These are phyloP conservation scores for Conticribra guillardii DNA, from an alignment of 108 stramenopile genomes.

Conservation along the genomic window DNA sequence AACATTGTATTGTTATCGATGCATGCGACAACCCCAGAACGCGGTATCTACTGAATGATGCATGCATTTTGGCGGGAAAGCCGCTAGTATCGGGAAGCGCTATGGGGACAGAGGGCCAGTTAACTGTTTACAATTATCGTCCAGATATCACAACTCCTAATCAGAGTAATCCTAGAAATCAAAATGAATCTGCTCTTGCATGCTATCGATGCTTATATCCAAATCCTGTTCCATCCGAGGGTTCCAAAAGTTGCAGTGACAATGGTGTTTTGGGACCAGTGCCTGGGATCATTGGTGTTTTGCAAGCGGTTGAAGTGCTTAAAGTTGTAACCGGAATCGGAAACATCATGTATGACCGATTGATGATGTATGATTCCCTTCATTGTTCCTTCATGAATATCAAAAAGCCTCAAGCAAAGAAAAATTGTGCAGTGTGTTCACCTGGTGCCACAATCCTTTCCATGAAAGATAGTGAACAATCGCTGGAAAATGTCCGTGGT, in stretches of 20 bases:
- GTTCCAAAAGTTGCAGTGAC: conserved; percentile 80
- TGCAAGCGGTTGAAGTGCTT: conserved; percentile 91
- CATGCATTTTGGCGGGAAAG: conserved; percentile 83
- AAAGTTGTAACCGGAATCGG: conserved; percentile 88
- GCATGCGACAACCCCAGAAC: conserved; percentile 96
- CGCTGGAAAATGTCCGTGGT: conserved; percentile 62
- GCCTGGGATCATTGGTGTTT: conserved; percentile 91
- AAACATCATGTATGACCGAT: conserved; percentile 70
- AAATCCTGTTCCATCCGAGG: conserved; percentile 63
- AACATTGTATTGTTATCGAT: conserved; percentile 89
- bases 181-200: conserved; percentile 34
- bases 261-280: conserved; percentile 90
- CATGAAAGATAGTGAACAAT: conserved; percentile 66
- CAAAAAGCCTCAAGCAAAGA: conserved; percentile 69
- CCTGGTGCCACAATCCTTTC: conserved; percentile 60
- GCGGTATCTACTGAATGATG: conserved; percentile 96
- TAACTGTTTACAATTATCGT: conserved; percentile 81
- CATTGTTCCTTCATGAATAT: conserved; percentile 76
- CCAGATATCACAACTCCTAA: background rate
- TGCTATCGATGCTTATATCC: conserved; percentile 93
- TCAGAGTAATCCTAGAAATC: conserved; percentile 1
- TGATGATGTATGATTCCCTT: conserved; percentile 82
- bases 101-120: conserved; percentile 87
- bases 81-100: conserved; percentile 89
- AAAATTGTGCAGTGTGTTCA: conserved; percentile 77